Base-by-base conservation (phyloP, 1,284 basidiomycete genomes). In the Cryptococcus sp. region DNA sequence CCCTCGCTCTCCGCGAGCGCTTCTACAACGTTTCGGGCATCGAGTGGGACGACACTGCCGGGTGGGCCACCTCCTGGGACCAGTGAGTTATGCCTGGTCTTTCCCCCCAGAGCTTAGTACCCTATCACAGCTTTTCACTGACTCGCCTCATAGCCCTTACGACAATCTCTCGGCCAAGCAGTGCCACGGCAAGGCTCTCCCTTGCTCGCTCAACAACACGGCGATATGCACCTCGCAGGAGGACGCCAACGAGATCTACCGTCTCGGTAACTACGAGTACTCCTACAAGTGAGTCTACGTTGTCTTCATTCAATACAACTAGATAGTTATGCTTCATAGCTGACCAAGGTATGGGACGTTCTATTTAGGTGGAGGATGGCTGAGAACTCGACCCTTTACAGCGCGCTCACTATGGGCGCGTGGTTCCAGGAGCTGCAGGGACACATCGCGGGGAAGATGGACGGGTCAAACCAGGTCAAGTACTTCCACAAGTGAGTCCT, bases 141-240 rank as follows among this genome's bases (percentile, higher is more conserved):
- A 28, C 42, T 12, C 46, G 28, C 5, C 50, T 43, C 9, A 12
- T 46, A 69, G 68, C 59, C 63, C 68, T 3, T 72, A 65, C 51
- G 72, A 72, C 59, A 74, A 74, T 54, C 56, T 73, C 12, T 67
- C 66, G 4, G 65, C 71, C 21, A 73, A 75, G 50, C 70, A 68
- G 51, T 73, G 72, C 50, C 72, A 75, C 53, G 50, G 49, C 15
- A 62, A 65, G 39, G 50, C 60, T 7, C 61, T 72, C 8, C 71
- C 71, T 2, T 71, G 69, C 57, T 67, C 65, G 0, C 49, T 66
- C 36, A 71, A 69, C 55, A 51, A 64, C 36, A 67, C 67, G 1
- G 45, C 55, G 3, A 39, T 60, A 21, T 72, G 71, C 46, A 46
- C 69, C 4, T 50, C 63, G 15, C 68, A 71, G 47, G 55, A 56